Percentiles rank a stretch among this genome's conserved stretches.
phyloP scores from a whole-genome alignment of 2,329 filamentous ascomycete genomes.

The Hypoxylon sp. region DNA sequence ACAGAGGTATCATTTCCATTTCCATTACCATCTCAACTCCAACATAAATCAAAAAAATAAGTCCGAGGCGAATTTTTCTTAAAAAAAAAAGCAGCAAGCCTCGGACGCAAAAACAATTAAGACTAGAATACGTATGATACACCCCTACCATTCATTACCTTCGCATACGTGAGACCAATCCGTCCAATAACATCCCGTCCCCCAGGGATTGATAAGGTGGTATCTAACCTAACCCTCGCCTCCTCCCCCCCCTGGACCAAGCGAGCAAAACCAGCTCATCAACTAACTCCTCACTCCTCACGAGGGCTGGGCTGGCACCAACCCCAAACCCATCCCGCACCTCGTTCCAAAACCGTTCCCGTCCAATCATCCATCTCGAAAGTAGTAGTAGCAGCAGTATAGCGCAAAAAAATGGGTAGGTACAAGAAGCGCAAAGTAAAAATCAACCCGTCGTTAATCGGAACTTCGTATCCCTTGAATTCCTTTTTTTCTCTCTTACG shows the following conservation, averaged over 20 bases:
- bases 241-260: no score
- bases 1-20: constrained; percentile 19
- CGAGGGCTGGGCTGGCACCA: no score
- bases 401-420: constrained; percentile 2
- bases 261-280: no score
- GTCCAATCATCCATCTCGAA: constrained; percentile 5
- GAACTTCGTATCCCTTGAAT: constrained; percentile 1
- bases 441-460: constrained; percentile 19
- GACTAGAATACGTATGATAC: constrained; percentile 19
- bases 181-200: no score
- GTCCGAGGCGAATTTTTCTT: constrained; percentile 22
- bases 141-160: no score
- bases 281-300: no score
- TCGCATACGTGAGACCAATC: no score
- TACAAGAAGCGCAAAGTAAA: constrained; percentile 3
- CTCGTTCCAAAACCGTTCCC: constrained; percentile 5
- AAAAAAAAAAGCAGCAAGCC: no score
- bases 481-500: not conserved
- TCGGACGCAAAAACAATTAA: constrained; percentile 17
- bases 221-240: no score
- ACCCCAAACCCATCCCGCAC: not conserved
- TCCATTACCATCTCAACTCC: constrained; percentile 10
- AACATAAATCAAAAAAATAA: constrained; percentile 15
- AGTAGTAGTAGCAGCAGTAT: no score
- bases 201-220: no score